Percentiles rank a stretch among this genome's conserved stretches.
Conservation (phyloP, 148 eudicot genomes). For the Spergularia bocconei region DNA sequence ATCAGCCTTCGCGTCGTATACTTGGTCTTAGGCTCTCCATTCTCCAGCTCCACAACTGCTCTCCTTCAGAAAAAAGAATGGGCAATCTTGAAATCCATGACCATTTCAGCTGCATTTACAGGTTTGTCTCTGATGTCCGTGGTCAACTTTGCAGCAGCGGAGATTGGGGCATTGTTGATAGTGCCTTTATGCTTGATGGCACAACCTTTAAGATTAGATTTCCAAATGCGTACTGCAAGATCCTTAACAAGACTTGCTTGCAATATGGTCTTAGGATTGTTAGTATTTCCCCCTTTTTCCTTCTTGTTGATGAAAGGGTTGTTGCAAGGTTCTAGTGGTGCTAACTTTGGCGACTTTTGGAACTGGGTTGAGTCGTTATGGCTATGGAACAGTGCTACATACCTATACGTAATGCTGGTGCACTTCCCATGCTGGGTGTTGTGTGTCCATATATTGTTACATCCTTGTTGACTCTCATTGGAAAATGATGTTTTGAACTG, state of each 20-base stretch:
- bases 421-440: constrained; percentile 95
- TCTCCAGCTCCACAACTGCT: constrained; percentile 25
- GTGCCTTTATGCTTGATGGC: constrained; percentile 85
- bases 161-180: constrained; percentile 75
- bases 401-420: constrained; percentile 62
- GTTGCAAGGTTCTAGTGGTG: constrained; percentile 39
- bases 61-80: constrained; percentile 44
- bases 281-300: constrained; percentile 62
- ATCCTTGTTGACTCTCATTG: constrained; percentile 40
- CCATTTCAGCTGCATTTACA: constrained; percentile 62
- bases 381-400: constrained; percentile 93
- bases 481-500: neutral
- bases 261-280: constrained; percentile 44
- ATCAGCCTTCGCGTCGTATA: constrained; percentile 47
- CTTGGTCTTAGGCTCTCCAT: constrained; percentile 45
- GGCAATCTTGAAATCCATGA: constrained; percentile 74
- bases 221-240: constrained; percentile 32
- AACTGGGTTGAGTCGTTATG: constrained; percentile 78
- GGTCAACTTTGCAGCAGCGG: constrained; percentile 90
- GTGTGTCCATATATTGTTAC: constrained; percentile 59
- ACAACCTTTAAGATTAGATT: constrained; percentile 50
- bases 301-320: constrained; percentile 54
- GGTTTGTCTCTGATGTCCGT: constrained; percentile 91
- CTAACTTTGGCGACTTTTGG: constrained; percentile 70
- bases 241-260: constrained; percentile 38